Evolutionary conservation across 768 basidiomycete species (phyloP), one percentile per base, ranked within the genome.

Genomic region (Clavaria fumosa): DNA sequence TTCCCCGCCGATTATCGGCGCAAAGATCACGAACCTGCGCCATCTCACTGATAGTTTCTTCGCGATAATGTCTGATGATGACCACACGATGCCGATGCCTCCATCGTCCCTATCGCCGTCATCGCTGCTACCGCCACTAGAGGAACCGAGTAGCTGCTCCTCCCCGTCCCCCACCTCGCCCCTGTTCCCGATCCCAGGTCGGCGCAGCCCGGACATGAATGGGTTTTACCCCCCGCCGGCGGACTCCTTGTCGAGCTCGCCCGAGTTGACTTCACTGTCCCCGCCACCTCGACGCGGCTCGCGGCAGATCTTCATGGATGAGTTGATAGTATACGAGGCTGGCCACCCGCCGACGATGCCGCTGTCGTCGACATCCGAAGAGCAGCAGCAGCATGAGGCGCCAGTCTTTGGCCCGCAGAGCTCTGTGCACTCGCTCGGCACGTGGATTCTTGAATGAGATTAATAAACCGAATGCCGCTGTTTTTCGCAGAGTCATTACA

Each of bases 221-320:
- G 26, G n/a, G n/a, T n/a, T n/a, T n/a, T n/a, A n/a, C 9, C 52
- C 47, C 34, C 54, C 41, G 23, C 31, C 45, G 17, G 32, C 39
- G 22, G 39, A 40, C 7, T 33, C 32, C n/a, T 19, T 34, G 2
- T 28, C 26, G 9, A 28, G 26, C 14, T 9, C 9, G 9, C 14
- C 36, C 12, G 66, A 62, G 42, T 58, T 68, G 41, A 61, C 61
- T 22, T 61, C 76, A 7, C 55, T 80, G 21, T 70, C 74, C 4
- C 77, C 76, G 4, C 75, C 76, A 1, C 78, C 76, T 18, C 69
- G 78, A 26, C 65, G 70, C 21, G 63, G 66, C 26, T 77, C 72
- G 17, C 68, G 63, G 42, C 64, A 69, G 39, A 55, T 69, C 37
- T 48, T 59, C 5, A 37, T 51, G 18, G 40, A 58, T 10, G 61